Base-by-base conservation (phyloP, 352 stramenopile genomes). In the Globisporangium recalcitrans region DNA sequence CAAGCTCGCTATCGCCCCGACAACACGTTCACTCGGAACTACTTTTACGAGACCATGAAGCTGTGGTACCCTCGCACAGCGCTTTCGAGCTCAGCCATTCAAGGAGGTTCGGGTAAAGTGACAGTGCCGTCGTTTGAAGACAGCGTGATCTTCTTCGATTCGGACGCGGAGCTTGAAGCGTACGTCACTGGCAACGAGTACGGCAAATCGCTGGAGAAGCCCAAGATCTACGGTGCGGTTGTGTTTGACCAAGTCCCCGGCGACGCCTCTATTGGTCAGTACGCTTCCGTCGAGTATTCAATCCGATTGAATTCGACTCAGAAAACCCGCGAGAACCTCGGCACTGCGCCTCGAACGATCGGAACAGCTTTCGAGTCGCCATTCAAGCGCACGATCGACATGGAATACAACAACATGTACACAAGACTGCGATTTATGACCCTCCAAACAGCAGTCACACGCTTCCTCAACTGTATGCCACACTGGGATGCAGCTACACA, bases 281-380 rank as follows among this genome's bases (percentile, higher is more conserved):
- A 71, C 46, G 47, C 62, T 4, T 77, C 72, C 0, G 77, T 89
- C 57, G 78, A 89, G 46, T 89, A 87, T 65, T 83, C 80, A 4
- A 55, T 89, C 16, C 78, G 82, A 4, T 70, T 89, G 64, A 91
- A 88, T 59, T 75, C 82, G 13, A 91, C 82, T 0, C 4, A 70
- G 19, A 67, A 68, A 6, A 60, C 29, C 1, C 27, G 67, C 29
- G 67, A 64, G 0, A 21, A 46, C 0, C 16, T 65, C 7, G 75
- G 75, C 14, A 34, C 34, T 27, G 69, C 83, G 8, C 78, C 78
- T 10, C 70, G 73, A 5, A 88, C 79, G 1, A 58, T 85, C 13
- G 69, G 77, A 19, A 73, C 77, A 10, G 40, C 76, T 3, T 83
- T 78, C 26, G 72, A 88, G 46, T 64, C 68, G 9, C 74, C 74